Evolutionary conservation across 1,284 basidiomycete species (phyloP).

Genomic region (Athelia sp.): DNA sequence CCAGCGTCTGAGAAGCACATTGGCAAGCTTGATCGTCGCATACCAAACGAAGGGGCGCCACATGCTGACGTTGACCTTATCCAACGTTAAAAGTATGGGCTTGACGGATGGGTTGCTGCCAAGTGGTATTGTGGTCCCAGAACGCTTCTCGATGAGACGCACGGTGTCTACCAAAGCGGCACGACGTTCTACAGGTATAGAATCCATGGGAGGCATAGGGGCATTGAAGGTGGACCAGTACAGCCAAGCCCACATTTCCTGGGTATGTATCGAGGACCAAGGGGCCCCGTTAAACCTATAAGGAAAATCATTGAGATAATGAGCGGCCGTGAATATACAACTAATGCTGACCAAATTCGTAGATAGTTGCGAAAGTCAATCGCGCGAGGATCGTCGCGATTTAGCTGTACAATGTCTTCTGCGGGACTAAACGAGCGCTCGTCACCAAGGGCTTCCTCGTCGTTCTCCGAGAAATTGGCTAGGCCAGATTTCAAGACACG

Average conservation of each 20-base stretch:
- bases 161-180: conserved; percentile 55
- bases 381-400: conserved; percentile 64
- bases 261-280: conserved; percentile 66
- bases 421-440: conserved; percentile 57
- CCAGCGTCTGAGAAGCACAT: conserved; percentile 40
- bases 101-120: conserved; percentile 53
- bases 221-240: conserved; percentile 82
- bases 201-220: conserved; percentile 46
- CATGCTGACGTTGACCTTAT: conserved; percentile 61
- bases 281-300: conserved; percentile 68
- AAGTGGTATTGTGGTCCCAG: conserved; percentile 61
- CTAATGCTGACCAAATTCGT: conserved; percentile 45
- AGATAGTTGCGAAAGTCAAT: conserved; percentile 71
- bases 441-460: conserved; percentile 49
- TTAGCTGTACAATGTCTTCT: conserved; percentile 52
- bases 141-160: conserved; percentile 65
- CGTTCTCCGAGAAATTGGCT: conserved; percentile 45
- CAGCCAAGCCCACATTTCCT: conserved; percentile 74
- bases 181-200: conserved; percentile 39
- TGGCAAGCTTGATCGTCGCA: conserved; percentile 50
- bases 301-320: conserved; percentile 4
- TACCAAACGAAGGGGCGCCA: conserved; percentile 76
- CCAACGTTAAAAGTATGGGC: conserved; percentile 75
- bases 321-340: conserved; percentile 1
- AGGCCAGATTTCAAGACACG: conserved; percentile 55